Conservation (phyloP, 2,329 filamentous ascomycete species). For the Byssochlamys sp. region DNA sequence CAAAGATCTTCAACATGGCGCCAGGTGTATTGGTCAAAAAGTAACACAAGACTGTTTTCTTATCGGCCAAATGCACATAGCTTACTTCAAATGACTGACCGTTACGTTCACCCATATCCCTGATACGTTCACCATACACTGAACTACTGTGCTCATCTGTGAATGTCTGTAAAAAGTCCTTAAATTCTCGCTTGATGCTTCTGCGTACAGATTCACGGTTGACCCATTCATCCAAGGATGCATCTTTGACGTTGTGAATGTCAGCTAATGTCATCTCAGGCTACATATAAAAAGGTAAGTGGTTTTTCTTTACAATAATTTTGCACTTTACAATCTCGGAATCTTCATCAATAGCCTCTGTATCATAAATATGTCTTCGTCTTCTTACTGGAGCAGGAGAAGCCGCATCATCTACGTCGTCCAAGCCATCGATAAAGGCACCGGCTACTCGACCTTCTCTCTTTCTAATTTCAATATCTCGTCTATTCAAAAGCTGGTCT, state of each 20-base stretch:
- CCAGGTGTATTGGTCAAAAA: conserved; percentile 90
- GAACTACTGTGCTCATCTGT: conserved; percentile 80
- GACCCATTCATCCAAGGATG: conserved; percentile 91
- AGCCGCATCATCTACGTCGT: conserved; percentile 73
- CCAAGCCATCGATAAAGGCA: conserved; percentile 64
- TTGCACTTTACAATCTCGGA: no score
- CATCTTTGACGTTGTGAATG: conserved; percentile 82
- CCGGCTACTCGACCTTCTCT: conserved; percentile 52
- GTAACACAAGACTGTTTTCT: conserved; percentile 87
- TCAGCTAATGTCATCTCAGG: conserved; percentile 87
- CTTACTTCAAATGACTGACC: conserved; percentile 93
- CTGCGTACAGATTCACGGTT: conserved; percentile 79
- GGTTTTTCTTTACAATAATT: no score
- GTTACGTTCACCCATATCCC: conserved; percentile 89
- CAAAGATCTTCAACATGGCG: conserved; percentile 93
- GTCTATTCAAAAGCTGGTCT: conserved; percentile 52
- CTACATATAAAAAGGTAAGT: no score
- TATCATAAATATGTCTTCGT: no score
- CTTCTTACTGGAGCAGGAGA: no score
- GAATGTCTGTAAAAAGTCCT: conserved; percentile 91
- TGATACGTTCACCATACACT: conserved; percentile 87
- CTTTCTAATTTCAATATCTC: conserved; percentile 51
- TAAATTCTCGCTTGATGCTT: conserved; percentile 93
- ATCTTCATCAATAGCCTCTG: no score
- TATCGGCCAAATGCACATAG: conserved; percentile 79